Evolutionary conservation across 2,329 filamentous ascomycete genomes (phyloP), one percentile per base, ranked within the genome.

Genomic region (Whalleya microplaca): DNA sequence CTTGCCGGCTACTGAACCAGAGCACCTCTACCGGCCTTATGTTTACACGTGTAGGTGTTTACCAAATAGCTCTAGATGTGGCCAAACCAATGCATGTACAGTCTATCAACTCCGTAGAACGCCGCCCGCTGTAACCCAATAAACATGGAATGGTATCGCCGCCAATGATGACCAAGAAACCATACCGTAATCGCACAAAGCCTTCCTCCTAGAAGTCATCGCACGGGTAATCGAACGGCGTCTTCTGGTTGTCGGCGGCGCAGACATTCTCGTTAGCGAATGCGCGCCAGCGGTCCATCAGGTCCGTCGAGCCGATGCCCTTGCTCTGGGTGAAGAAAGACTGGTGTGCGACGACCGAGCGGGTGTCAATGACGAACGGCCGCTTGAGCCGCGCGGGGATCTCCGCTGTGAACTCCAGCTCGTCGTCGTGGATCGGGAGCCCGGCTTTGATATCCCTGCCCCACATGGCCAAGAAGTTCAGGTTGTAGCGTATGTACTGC

Each of bases 181-280:
- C 23, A 9, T 4, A 27, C 23, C 23, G 23, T 9, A 27, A 27
- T 27, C 23, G 4, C 23, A 4, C 23, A 27, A 27, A 27, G n/a
- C n/a, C n/a, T n/a, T n/a, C n/a, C n/a, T n/a, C 23, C 23, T 27
- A 37, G 40, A 58, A 66, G 1, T 63, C 63, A 7, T 59, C 58
- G 43, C 66, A 67, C 16, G 51, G 53, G 14, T 6, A 4, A 45
- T 67, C 66, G 29, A 61, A 65, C 2, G 65, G 65, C 14, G 10
- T 52, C 51, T 65, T 69, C 53, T 51, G 56, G 27, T 65, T 61
- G 2, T 51, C 29, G 1, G 55, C 45, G 3, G 58, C 21, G 51
- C 82, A 85, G n/a, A 82, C 73, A 40, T 74, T 75, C 59, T 85
- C 79, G 29, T 75, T 70, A 0, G 82, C 82, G 66, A 80, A 84